A percentile compares a stretch with the other conserved stretches of the same genome.
phyloP scores from a whole-genome alignment of 140 eudicot species.

The Oenanthe javanica region DNA sequence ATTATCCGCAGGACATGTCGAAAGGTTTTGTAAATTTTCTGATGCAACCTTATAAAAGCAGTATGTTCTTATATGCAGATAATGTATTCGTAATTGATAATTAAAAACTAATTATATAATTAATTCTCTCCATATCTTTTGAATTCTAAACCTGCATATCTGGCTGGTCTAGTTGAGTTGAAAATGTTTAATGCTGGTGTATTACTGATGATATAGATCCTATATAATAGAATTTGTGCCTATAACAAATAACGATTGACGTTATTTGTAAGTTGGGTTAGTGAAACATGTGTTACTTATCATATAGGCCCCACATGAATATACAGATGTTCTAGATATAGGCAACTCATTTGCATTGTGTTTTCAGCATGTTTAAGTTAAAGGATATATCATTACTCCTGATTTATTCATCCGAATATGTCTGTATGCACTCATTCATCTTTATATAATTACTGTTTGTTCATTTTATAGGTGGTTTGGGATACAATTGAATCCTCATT shows the following conservation, averaged over 20 bases:
- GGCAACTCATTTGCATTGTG: too few relatives aligned
- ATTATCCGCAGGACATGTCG: not conserved
- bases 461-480: constrained; percentile 74
- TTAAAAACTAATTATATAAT: not conserved
- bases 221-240: too few relatives aligned
- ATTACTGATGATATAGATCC: not conserved
- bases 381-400: not conserved
- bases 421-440: not conserved
- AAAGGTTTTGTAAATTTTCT: not conserved
- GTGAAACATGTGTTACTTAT: too few relatives aligned
- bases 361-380: too few relatives aligned
- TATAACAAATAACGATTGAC: too few relatives aligned
- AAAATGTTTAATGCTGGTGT: not conserved
- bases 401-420: not conserved
- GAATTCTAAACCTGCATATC: not conserved
- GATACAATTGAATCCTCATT: constrained; percentile 90
- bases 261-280: too few relatives aligned
- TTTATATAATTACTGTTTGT: constrained; percentile 11
- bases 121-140: not conserved
- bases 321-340: too few relatives aligned
- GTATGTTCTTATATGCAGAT: not conserved
- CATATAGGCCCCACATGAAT: too few relatives aligned
- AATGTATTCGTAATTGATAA: not conserved
- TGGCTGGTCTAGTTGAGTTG: not conserved
- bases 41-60: not conserved